Base-by-base conservation (phyloP, 2,329 filamentous ascomycete genomes). In the Alternaria consortialis region DNA sequence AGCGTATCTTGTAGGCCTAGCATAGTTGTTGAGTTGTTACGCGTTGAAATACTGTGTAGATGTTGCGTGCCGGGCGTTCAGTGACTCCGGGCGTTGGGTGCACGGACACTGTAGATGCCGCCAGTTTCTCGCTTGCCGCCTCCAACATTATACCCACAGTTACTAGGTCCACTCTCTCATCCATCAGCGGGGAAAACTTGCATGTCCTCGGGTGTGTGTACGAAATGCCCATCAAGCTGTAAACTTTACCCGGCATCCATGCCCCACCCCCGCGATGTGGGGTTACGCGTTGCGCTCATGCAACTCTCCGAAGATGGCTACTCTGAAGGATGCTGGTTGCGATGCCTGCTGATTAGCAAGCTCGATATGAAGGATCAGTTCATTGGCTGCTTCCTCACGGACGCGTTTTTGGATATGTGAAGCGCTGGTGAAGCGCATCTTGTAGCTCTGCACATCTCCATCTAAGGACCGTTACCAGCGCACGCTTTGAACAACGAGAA, bases 261-360 rank as follows among this genome's bases (percentile, higher is more conserved):
- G 72, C 73, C 72, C 73, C 73, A 74, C 72, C 67, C 63, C 56
- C 54, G 53, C 42, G n/a, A 64, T 75, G 73, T 74, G 73, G 72
- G 72, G 73, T 71, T 56, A 25, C 8, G 17, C 29, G 15, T 42
- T 42, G 47, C 11, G 39, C 44, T n/a, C 25, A 42, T 34, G 32
- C 29, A 31, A 46, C 23, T 37, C 57, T 34, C 57, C 32, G 4
- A n/a, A 25, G 13, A 23, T 11, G 31, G 43, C 31, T 42, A n/a
- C 31, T 9, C 13, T 37, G 29, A 27, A 23, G 27, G 32, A 13
- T 25, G 20, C 31, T 54, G n/a, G n/a, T 7, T 36, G 42, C n/a
- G 5, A 37, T 48, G 23, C 32, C n/a, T 25, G 39, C 17, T 15
- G 8, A 27, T 32, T 42, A 53, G 55, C 39, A 57, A 44, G 55